Base-by-base conservation (phyloP, 2,329 filamentous ascomycete species). In the Rhynchosporium graminicola region DNA sequence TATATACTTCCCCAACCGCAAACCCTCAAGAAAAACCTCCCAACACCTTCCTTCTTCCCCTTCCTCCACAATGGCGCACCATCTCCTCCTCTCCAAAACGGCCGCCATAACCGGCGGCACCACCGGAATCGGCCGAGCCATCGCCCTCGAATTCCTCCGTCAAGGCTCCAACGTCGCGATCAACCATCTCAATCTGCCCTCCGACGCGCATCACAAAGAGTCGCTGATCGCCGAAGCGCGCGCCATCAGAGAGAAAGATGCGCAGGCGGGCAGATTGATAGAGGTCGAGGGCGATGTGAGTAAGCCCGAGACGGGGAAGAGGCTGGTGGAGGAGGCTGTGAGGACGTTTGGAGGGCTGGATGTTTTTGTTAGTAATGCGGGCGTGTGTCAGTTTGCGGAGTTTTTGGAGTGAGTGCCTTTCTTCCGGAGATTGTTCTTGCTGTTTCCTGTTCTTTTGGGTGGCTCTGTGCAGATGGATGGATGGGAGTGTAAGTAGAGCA, bases 81-180 rank as follows among this genome's bases (percentile, higher is more conserved):
- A 65, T 68, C 82, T 95, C 69, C 85, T 96, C 62, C 74, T 78
- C 60, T 86, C 84, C 75, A 96, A 96, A 77, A 88, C 87, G 12
- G 91, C 91, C 76, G 89, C 92, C 74, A 92, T 97, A 71, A 96
- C 92, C 5, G 92, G 92, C 67, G 92, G 90, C 62, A 88, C 89
- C 3, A 96, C 91, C 0, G 92, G 92, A 60, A 96, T 96, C 70
- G 92, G 92, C 58, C 85, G 90, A 67, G 92, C 92, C 69, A 96
- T 96, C 66, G 87, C 89, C 47, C 82, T 96, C 57, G 88, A 87
- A 70, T 96, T 91, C 74, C 79, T 94, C 58, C 80, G 82, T 4
- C 90, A 96, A 70, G 92, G 92, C 68, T 90, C 89, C 69, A 83
- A 84, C 73, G 90, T 96, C 38, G 86, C 89, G 33, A 85, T 96